phyloP scores from a whole-genome alignment of 805 yeast species.

The Zygotorulaspora florentina region DNA sequence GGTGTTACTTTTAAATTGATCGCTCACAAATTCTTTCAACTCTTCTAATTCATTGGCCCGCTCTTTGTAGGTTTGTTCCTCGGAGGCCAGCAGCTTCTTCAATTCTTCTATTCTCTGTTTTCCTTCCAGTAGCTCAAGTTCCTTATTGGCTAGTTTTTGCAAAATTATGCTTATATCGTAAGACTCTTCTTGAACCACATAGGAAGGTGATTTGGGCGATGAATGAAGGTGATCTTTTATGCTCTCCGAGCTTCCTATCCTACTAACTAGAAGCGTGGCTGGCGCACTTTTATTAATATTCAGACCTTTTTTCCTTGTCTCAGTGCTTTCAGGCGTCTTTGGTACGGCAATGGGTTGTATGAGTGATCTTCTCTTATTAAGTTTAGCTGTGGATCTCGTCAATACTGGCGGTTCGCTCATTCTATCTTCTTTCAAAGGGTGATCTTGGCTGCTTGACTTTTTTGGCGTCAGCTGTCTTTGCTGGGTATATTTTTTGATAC shows the following conservation, averaged over 20 bases:
- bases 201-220: not conserved
- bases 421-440: conserved; percentile 14
- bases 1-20: conserved; percentile 3
- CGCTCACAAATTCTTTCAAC: conserved; percentile 33
- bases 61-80: conserved; percentile 47
- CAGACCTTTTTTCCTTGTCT: not conserved
- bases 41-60: conserved; percentile 33
- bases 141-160: conserved; percentile 61
- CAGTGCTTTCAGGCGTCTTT: conserved; percentile 13
- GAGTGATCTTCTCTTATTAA: conserved; percentile 25
- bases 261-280: conserved; percentile 2
- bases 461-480: conserved; percentile 23
- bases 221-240: not conserved
- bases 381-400: conserved; percentile 6
- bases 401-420: not conserved
- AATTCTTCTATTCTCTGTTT: conserved; percentile 51
- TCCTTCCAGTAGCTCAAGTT: conserved; percentile 61
- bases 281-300: conserved; percentile 8
- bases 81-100: conserved; percentile 43
- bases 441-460: conserved; percentile 17
- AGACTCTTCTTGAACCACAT: conserved; percentile 9
- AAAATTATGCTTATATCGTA: conserved; percentile 50
- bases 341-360: conserved; percentile 29
- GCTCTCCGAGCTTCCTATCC: not conserved
- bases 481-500: conserved; percentile 8